Conservation (phyloP, 768 basidiomycete genomes). For the Termitomyces sp. region DNA sequence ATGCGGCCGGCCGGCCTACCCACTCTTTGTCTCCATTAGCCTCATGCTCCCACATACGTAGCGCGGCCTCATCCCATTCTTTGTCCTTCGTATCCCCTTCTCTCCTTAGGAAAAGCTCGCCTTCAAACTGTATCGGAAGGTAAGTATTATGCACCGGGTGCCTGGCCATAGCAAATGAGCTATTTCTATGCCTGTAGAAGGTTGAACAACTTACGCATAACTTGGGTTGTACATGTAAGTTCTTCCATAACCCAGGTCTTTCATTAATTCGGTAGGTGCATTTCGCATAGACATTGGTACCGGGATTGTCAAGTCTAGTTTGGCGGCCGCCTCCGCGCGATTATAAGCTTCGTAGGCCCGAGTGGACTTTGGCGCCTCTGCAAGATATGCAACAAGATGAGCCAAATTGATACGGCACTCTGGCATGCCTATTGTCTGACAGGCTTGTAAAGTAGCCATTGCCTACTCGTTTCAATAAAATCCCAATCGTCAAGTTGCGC, state of each 20-base stretch:
- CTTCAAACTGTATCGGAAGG: slow-evolving; percentile 44
- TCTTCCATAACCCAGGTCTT: slow-evolving; percentile 60
- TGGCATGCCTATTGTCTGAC: slow-evolving; percentile 73
- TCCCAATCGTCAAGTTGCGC: neutral
- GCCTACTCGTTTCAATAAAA: slow-evolving; percentile 35
- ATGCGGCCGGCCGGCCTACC: slow-evolving; percentile 30
- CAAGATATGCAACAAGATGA: slow-evolving; percentile 70
- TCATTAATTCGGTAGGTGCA: slow-evolving; percentile 69
- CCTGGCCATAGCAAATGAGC: slow-evolving; percentile 18
- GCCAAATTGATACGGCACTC: slow-evolving; percentile 77
- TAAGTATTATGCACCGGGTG: slow-evolving; percentile 67
- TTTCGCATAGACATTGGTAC: slow-evolving; percentile 76
- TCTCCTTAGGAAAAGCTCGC: slow-evolving; percentile 36
- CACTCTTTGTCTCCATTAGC: slow-evolving; percentile 42
- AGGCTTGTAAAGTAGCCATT: slow-evolving; percentile 55
- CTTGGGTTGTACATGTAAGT: slow-evolving; percentile 61
- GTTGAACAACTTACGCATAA: slow-evolving; percentile 34
- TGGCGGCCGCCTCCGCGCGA: slow-evolving; percentile 57
- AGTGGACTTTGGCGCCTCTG: slow-evolving; percentile 81
- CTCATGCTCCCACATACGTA: slow-evolving; percentile 50
- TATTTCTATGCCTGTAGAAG: neutral
- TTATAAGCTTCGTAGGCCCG: slow-evolving; percentile 76
- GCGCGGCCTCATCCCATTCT: slow-evolving; percentile 54
- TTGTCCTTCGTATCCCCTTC: slow-evolving; percentile 40
- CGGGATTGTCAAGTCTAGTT: slow-evolving; percentile 41